Evolutionary conservation across 768 basidiomycete species (phyloP).

Genomic region (Stropharia rugosoannulata): DNA sequence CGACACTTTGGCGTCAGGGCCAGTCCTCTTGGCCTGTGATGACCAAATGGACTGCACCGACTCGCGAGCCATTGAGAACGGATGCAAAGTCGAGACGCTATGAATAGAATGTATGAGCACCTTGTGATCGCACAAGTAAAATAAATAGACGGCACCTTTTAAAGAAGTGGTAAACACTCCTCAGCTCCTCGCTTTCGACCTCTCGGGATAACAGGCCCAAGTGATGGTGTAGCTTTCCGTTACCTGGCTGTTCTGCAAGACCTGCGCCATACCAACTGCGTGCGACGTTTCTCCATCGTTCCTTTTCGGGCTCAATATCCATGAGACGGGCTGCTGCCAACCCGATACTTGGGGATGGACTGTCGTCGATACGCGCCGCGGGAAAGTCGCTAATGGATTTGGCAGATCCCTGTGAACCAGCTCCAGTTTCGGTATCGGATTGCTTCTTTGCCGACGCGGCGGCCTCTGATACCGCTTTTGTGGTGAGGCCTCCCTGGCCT

Average conservation of each 20-base stretch:
- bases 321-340: conserved; percentile 76
- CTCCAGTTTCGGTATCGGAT: conserved; percentile 14
- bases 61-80: conserved; percentile 86
- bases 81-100: conserved; percentile 91
- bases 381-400: conserved; percentile 50
- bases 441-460: conserved; percentile 20
- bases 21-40: conserved; percentile 69
- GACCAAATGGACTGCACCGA: conserved; percentile 91
- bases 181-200: conserved; percentile 76
- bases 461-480: conserved; percentile 53
- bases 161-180: conserved; percentile 89
- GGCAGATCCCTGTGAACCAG: conserved; percentile 20
- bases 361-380: conserved; percentile 60
- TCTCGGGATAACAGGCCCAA: conserved; percentile 86
- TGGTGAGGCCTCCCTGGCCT: conserved; percentile 45
- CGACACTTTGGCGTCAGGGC: conserved; percentile 68
- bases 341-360: conserved; percentile 78
- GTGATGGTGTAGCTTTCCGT: conserved; percentile 93
- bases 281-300: conserved; percentile 87
- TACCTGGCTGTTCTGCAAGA: conserved; percentile 87
- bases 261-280: conserved; percentile 92
- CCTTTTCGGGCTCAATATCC: conserved; percentile 88
- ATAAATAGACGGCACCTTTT: conserved; percentile 68
- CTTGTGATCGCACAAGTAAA: neutral
- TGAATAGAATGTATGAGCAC: conserved; percentile 1